Evolutionary conservation across 225 moss, liverwort and hornwort species (phyloP).

Genomic region (Physcomitrellopsis africana): DNA sequence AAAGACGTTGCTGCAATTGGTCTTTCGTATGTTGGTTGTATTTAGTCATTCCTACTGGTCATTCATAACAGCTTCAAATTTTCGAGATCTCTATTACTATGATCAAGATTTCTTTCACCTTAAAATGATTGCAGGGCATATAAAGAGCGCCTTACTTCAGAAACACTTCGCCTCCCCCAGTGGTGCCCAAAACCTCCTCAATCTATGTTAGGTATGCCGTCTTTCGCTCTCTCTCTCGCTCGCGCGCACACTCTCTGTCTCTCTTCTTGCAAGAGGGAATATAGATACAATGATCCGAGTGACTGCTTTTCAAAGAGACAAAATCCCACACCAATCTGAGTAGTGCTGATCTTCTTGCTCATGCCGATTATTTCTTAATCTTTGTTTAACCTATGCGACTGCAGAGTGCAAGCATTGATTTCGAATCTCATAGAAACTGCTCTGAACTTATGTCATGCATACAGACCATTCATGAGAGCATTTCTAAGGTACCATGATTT

Average conservation of each 20-base stretch:
- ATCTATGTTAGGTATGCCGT: conserved; percentile 78
- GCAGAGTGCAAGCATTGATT: conserved; percentile 11
- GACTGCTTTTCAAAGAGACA: conserved; percentile 18
- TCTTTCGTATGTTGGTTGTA: neutral
- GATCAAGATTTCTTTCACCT: conserved; percentile 9
- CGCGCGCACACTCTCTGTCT: neutral
- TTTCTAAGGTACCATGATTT: conserved; percentile 18
- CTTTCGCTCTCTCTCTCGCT: no score
- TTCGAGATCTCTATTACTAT: conserved; percentile 10
- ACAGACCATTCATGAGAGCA: neutral
- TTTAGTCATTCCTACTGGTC: conserved; percentile 10
- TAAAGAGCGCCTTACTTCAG: conserved; percentile 62
- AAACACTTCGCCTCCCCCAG: conserved; percentile 72
- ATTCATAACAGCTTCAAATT: neutral
- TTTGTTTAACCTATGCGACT: conserved; percentile 7
- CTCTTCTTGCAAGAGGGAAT: conserved; percentile 6
- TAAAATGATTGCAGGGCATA: conserved; percentile 59
- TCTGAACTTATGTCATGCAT: conserved; percentile 21
- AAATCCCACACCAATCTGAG: neutral
- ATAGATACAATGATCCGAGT: conserved; percentile 5
- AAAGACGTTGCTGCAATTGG: neutral
- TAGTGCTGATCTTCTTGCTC: neutral
- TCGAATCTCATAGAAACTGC: neutral
- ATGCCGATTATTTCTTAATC: neutral
- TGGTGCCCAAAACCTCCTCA: conserved; percentile 75